Conservation (phyloP, 306 rosid genomes). For the Canavalia ensiformis region DNA sequence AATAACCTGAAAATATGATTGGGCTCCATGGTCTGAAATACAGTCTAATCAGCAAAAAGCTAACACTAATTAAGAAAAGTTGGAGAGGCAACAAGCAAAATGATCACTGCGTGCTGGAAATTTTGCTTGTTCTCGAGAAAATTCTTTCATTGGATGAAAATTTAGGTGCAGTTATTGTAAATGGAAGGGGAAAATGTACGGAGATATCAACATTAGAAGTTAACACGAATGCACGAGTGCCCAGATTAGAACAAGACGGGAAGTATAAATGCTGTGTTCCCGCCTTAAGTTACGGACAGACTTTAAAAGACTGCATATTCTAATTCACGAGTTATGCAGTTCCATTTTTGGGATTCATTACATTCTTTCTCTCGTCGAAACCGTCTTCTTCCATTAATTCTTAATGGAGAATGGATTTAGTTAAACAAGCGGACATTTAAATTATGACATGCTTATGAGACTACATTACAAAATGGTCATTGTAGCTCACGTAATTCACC, state of each 20-base stretch:
- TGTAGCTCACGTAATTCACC: neutral
- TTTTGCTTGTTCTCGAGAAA: constrained; percentile 30
- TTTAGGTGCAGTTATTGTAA: constrained; percentile 55
- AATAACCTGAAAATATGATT: constrained; percentile 6
- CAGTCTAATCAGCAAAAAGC: neutral
- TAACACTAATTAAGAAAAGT: neutral
- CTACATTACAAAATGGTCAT: constrained; percentile 2
- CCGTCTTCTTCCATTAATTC: neutral
- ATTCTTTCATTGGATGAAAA: constrained; percentile 29
- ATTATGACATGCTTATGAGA: constrained; percentile 22
- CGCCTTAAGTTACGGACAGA: neutral
- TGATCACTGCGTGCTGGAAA: neutral
- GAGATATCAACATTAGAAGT: constrained; percentile 62
- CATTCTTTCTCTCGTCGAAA: neutral
- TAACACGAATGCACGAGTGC: constrained; percentile 35
- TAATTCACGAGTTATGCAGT: constrained; percentile 1
- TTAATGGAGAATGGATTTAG: constrained; percentile 18
- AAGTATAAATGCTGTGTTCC: constrained; percentile 34
- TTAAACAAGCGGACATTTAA: constrained; percentile 7
- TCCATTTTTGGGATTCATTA: neutral
- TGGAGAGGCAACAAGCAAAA: constrained; percentile 34
- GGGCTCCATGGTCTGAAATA: neutral
- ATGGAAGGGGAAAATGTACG: constrained; percentile 45
- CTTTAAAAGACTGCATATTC: neutral
- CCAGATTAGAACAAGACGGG: constrained; percentile 51